Evolutionary conservation across 495 filamentous ascomycete genomes (phyloP), one percentile per base, ranked within the genome.

Genomic region (Beverwykella pulmonaria): DNA sequence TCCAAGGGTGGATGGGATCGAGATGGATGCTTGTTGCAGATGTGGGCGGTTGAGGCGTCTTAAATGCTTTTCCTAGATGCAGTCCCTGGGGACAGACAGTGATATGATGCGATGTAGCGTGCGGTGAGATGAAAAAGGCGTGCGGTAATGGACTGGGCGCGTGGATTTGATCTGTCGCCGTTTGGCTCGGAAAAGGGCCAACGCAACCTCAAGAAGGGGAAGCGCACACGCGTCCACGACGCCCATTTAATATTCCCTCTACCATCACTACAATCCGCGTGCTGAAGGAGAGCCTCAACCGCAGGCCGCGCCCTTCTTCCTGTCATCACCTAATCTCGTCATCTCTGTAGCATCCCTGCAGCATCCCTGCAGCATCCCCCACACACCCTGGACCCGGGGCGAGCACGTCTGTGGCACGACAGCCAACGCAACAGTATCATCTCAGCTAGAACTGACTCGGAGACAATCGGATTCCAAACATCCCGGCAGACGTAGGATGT

Each of bases 91-190:
- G n/a, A n/a, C 9, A 19, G 20, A 50, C 4, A 26, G 39, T 44
- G 39, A 34, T 52, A 3, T 44, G 39, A 34, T 52, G 10, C 48
- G 48, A 32, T 8, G 6, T 20, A 2, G 29, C 52, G 52, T 55
- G 52, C 52, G 52, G 52, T 55, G 52, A 55, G 52, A 55, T 34
- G 52, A 34, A 25, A 14, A 55, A 55, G 52, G 26, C 23, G 52
- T 34, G 52, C 27, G 52, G 52, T 55, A 25, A 55, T 55, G 27
- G 23, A 20, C 52, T 32, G 32, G 49, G 49, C 25, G 49, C n/a
- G n/a, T n/a, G n/a, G n/a, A n/a, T n/a, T n/a, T n/a, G n/a, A n/a
- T n/a, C n/a, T n/a, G n/a, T n/a, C n/a, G n/a, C n/a, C n/a, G n/a
- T n/a, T n/a, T n/a, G n/a, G n/a, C n/a, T n/a, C n/a, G n/a, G n/a